Percentiles rank a stretch among this genome's conserved stretches.
Conservation (phyloP, 129 eudicot species). For the Silybum marianum region DNA sequence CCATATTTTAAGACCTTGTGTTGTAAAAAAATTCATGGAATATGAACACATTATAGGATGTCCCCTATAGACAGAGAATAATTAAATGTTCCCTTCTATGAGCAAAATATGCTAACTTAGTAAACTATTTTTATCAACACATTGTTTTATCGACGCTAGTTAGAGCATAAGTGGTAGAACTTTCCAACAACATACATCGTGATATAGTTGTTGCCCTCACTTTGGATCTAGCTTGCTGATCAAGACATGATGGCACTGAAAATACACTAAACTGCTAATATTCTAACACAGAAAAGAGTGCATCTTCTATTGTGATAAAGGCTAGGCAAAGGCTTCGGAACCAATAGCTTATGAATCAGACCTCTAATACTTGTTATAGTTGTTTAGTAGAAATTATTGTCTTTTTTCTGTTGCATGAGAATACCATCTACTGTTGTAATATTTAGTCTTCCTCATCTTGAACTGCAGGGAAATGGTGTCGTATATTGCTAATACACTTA, state of each 20-base stretch:
- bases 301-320: neutral
- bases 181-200: neutral
- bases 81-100: neutral
- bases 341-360: neutral
- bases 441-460: constrained; percentile 17
- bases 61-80: neutral
- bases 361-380: neutral
- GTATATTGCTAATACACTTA: constrained; percentile 89
- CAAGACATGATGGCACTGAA: neutral
- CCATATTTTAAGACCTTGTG: neutral
- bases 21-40: neutral
- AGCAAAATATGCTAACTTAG: neutral
- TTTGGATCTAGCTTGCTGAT: neutral
- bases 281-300: neutral
- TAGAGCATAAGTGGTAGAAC: neutral
- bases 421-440: constrained; percentile 16
- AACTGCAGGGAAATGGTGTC: constrained; percentile 96
- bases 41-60: neutral
- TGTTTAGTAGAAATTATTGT: neutral
- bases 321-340: neutral
- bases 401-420: neutral
- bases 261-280: neutral
- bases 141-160: neutral
- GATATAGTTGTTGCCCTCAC: neutral
- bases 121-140: neutral